phyloP scores from a whole-genome alignment of 139 green algal genomes.

The Tetraselmis striata region DNA sequence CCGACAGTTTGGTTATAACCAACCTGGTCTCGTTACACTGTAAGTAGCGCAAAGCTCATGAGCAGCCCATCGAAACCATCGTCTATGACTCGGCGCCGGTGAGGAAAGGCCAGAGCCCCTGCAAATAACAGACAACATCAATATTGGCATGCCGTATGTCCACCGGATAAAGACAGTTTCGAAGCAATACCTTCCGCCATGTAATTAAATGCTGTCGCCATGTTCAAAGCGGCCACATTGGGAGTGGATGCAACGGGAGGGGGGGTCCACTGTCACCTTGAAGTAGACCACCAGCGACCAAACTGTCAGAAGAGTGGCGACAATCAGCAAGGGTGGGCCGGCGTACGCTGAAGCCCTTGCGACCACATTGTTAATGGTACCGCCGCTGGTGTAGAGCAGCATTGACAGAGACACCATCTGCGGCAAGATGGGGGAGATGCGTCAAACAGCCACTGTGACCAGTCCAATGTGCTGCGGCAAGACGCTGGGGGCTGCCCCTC shows the following conservation, averaged over 20 bases:
- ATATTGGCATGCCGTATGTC: no score
- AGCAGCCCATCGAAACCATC: no score
- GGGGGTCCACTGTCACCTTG: background rate
- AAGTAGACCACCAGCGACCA: constrained; percentile 57
- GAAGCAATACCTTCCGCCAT: background rate
- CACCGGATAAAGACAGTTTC: no score
- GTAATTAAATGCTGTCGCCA: background rate
- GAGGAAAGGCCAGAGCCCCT: background rate
- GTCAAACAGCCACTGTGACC: background rate
- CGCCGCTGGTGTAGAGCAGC: constrained; percentile 38
- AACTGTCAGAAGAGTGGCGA: constrained; percentile 64
- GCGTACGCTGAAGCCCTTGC: constrained; percentile 10
- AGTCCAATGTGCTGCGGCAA: background rate
- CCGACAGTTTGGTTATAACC: no score
- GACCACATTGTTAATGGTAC: constrained; percentile 4
- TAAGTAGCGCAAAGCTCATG: no score
- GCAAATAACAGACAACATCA: background rate
- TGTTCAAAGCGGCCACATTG: no score
- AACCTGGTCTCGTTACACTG: no score
- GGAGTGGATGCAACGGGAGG: no score
- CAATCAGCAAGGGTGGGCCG: constrained; percentile 51
- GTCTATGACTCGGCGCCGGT: background rate
- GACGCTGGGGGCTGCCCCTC: background rate
- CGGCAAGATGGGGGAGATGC: background rate
- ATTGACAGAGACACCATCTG: constrained; percentile 61